These are phyloP conservation scores for Leptosphaerulina australis DNA, from an alignment of 2,329 filamentous ascomycete species.

Conservation along the genomic window DNA sequence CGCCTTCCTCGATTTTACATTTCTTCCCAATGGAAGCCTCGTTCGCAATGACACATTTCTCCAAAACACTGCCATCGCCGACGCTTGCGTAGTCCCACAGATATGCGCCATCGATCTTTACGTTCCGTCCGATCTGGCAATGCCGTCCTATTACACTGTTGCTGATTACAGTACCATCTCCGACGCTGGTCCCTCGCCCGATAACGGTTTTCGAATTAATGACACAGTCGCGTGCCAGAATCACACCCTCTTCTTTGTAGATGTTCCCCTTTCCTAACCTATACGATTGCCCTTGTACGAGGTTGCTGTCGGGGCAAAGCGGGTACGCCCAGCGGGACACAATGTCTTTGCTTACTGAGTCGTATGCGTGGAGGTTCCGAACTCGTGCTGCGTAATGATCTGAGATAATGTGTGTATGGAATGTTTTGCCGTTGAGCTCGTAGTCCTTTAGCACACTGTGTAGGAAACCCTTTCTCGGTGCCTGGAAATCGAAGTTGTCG, in stretches of 20 bases:
- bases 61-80: constrained; percentile 73
- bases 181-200: constrained; percentile 76
- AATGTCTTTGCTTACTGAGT: constrained; percentile 86
- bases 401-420: constrained; percentile 84
- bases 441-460: constrained; percentile 95
- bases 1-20: constrained; percentile 72
- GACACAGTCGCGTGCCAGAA: constrained; percentile 72
- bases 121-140: constrained; percentile 86
- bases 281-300: constrained; percentile 79
- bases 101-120: constrained; percentile 77
- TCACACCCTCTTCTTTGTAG: constrained; percentile 79
- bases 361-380: constrained; percentile 85
- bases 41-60: constrained; percentile 76
- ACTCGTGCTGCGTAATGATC: constrained; percentile 87
- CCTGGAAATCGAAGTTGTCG: constrained; percentile 96
- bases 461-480: constrained; percentile 84
- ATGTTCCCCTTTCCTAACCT: constrained; percentile 70
- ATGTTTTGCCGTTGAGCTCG: constrained; percentile 95
- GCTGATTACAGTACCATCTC: constrained; percentile 70
- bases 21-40: constrained; percentile 72
- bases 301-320: constrained; percentile 85
- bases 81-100: constrained; percentile 87
- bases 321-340: constrained; percentile 87
- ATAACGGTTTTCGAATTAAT: constrained; percentile 74
- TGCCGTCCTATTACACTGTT: constrained; percentile 82